Percentiles rank a stretch among this genome's conserved stretches.
These are phyloP conservation scores for Jatropha multifida DNA, from an alignment of 441 rosid genomes.

Conservation along the genomic window DNA sequence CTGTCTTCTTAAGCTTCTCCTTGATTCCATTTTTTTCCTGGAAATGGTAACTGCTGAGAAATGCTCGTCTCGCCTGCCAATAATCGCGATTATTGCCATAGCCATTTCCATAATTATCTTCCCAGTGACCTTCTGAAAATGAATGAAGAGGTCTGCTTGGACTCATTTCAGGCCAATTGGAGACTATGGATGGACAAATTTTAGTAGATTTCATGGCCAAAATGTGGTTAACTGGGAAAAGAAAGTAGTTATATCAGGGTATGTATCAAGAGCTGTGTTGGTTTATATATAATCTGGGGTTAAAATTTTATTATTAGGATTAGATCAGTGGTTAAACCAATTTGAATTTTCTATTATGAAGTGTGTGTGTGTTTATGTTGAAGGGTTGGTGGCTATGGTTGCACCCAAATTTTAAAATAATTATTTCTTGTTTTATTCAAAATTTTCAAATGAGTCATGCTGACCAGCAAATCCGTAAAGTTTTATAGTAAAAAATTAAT, in stretches of 20 bases:
- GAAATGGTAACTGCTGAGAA: constrained; percentile 48
- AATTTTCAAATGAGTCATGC: too few relatives aligned
- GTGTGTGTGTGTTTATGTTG: background rate
- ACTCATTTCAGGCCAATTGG: constrained; percentile 19
- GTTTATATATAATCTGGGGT: background rate
- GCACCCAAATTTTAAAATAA: constrained; percentile 22
- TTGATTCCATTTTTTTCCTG: constrained; percentile 22
- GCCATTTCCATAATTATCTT: constrained; percentile 22
- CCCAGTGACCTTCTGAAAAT: constrained; percentile 15
- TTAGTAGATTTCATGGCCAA: constrained; percentile 26
- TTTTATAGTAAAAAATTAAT: too few relatives aligned
- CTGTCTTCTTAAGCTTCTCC: constrained; percentile 33
- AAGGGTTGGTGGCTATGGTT: constrained; percentile 42
- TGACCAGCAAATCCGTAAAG: too few relatives aligned
- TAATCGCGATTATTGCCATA: constrained; percentile 32
- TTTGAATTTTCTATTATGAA: background rate
- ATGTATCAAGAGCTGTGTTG: background rate
- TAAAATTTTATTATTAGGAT: background rate
- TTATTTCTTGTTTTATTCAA: too few relatives aligned
- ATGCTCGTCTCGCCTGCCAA: constrained; percentile 50
- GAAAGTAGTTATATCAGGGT: background rate
- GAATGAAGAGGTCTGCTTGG: background rate
- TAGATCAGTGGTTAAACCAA: constrained; percentile 34
- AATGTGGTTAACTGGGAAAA: background rate
- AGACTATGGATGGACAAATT: constrained; percentile 23